Conservation (phyloP, 805 yeast genomes). For the Metschnikowia koreensis region DNA sequence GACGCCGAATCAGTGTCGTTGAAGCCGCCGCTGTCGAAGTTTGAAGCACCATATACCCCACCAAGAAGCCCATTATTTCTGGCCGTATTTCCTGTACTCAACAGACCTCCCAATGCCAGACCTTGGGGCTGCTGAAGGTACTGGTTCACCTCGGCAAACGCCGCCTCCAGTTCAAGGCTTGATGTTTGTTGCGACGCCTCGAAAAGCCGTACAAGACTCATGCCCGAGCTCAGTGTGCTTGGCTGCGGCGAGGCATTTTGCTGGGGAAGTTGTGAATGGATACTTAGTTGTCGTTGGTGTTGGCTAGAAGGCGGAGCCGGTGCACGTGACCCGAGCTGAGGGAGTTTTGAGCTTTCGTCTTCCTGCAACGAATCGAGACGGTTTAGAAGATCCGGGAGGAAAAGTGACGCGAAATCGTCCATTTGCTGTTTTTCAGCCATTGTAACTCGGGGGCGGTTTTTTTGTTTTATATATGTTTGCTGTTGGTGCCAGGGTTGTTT, state of each 20-base stretch:
- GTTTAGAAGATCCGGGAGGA: constrained; percentile 40
- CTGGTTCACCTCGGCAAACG: constrained; percentile 11
- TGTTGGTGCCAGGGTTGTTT: not conserved
- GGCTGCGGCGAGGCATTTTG: not conserved
- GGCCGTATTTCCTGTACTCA: not conserved
- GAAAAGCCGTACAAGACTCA: constrained; percentile 4
- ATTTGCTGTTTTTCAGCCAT: constrained; percentile 24
- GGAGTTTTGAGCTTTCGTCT: not conserved
- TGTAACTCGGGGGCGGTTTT: not conserved
- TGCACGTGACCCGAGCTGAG: constrained; percentile 5
- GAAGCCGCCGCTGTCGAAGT: not conserved
- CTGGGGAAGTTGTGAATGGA: not conserved
- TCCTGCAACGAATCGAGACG: constrained; percentile 12
- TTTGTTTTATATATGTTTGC: too few species aligned
- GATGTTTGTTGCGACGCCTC: constrained; percentile 4
- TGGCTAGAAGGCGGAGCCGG: not conserved
- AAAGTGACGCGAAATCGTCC: constrained; percentile 43
- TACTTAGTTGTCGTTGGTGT: not conserved
- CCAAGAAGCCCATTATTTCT: not conserved
- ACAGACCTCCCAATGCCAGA: not conserved
- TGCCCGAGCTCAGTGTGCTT: constrained; percentile 4
- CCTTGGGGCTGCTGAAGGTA: constrained; percentile 4
- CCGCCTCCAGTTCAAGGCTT: not conserved
- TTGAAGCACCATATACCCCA: not conserved
- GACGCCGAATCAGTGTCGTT: not conserved